Evolutionary conservation across 2,329 filamentous ascomycete species (phyloP), one percentile per base, ranked within the genome.

Genomic region (Exophiala mesophila): DNA sequence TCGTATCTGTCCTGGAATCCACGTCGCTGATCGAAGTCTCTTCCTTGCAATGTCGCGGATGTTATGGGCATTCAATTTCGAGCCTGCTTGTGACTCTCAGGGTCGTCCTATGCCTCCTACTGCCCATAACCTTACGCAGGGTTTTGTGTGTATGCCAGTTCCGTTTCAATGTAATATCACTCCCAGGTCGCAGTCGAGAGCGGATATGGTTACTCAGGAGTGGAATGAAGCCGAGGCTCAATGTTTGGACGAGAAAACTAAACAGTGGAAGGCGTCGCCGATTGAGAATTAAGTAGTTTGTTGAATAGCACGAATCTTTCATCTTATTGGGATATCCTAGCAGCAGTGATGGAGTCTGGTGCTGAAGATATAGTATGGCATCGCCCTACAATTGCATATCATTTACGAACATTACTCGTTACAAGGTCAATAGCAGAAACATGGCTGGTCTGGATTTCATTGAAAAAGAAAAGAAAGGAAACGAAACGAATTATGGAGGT

Each of bases 1-100:
- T 3, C 50, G 61, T 1, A 42, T 63, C 9, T 63, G 60, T 38
- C 60, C 58, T 3, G 61, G 61, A 1, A 55, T 63, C 3, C 57
- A 62, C 44, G 45, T 64, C 17, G 61, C 60, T 0, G 60, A 65
- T 39, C 47, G 55, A 1, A 55, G 49, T 8, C 45, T 65, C 1
- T 60, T 53, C 34, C 34, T 59, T 1, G 53, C 46, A 0, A 42
- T 60, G 7, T 54, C 55, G 1, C 54, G 57, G 10, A 39, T 60
- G 3, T 28, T 64, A 1, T 63, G 61, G 61, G 55, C 53, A 1
- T 63, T 60, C 40, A 43, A 56, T 17, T 53, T 63, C 37, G 40
- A 45, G 12, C 52, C 45, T 16, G 38, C 47, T 12, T 10, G 38
- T 7, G 51, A 53, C 16, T 23, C 33, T 2, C 20, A 28, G 2